Conservation (phyloP, 495 filamentous ascomycete species). For the Xylaria palmicola region DNA sequence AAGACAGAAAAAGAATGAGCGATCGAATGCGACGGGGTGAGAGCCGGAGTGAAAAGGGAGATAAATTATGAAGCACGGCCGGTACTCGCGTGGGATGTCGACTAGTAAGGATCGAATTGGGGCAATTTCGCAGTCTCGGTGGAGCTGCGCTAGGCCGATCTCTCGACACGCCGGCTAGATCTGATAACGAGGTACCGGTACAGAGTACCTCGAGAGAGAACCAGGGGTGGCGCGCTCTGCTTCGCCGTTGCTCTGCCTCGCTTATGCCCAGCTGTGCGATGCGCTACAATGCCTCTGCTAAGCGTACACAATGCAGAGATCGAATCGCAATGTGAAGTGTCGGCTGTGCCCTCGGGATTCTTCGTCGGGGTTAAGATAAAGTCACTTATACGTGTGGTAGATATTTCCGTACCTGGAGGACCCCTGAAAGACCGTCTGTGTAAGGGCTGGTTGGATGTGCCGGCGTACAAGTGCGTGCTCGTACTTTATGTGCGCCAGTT, state of each 20-base stretch:
- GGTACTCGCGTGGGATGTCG: too few relatives aligned
- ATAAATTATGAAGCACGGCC: not conserved
- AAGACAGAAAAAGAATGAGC: not conserved
- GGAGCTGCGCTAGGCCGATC: not conserved
- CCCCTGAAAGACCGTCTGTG: slow-evolving; percentile 19
- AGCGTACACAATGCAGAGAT: too few relatives aligned
- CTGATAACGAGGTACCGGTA: not conserved
- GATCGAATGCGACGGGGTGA: not conserved
- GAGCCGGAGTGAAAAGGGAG: not conserved
- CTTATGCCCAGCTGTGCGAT: too few relatives aligned
- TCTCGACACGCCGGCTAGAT: not conserved
- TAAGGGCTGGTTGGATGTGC: slow-evolving; percentile 4
- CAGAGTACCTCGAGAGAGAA: too few relatives aligned
- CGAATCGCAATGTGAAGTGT: too few relatives aligned
- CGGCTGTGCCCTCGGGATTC: too few relatives aligned
- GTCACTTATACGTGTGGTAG: not conserved
- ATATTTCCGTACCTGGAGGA: not conserved
- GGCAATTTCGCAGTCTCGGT: slow-evolving; percentile 1
- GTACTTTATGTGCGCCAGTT: not conserved
- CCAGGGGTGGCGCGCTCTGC: too few relatives aligned
- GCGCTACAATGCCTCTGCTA: too few relatives aligned
- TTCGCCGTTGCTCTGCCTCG: too few relatives aligned
- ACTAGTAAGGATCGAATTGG: not conserved
- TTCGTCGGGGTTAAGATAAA: not conserved
- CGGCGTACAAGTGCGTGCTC: too few relatives aligned